These are phyloP conservation scores for Boletales sp. DNA, from an alignment of 768 basidiomycete species.

Conservation along the genomic window DNA sequence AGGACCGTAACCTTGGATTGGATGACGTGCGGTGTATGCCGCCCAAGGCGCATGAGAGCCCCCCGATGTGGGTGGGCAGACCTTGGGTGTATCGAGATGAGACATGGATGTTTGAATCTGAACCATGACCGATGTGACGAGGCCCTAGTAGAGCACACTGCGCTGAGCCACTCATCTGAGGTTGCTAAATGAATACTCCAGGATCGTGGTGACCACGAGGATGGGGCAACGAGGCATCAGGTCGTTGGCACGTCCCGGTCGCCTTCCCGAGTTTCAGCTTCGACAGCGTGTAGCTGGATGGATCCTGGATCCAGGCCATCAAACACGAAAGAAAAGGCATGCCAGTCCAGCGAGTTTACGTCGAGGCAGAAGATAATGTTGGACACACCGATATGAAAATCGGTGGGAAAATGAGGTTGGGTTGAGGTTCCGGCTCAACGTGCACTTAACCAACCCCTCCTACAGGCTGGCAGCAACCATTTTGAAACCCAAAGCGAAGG, in stretches of 20 bases:
- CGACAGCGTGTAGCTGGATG: too few relatives aligned
- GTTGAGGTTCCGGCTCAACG: too few relatives aligned
- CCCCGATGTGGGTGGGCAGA: neutral
- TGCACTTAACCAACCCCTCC: too few relatives aligned
- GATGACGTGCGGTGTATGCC: neutral
- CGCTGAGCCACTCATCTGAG: neutral
- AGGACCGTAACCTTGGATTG: neutral
- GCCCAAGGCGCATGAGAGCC: neutral
- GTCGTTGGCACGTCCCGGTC: neutral
- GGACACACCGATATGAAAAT: too few relatives aligned
- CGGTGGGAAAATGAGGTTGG: too few relatives aligned
- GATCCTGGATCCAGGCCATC: too few relatives aligned
- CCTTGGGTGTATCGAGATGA: neutral
- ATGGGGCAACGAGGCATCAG: conserved; percentile 1
- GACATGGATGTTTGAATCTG: neutral
- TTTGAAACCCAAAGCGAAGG: too few relatives aligned
- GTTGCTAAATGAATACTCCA: neutral
- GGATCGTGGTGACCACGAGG: conserved; percentile 8
- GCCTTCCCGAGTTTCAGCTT: too few relatives aligned
- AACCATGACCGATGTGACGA: neutral
- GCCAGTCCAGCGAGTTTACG: too few relatives aligned
- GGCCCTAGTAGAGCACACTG: neutral
- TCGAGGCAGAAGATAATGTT: too few relatives aligned
- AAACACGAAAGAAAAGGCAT: too few relatives aligned
- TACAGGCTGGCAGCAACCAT: too few relatives aligned